Evolutionary conservation across 768 basidiomycete genomes (phyloP).

Genomic region (Auriculariales sp.): DNA sequence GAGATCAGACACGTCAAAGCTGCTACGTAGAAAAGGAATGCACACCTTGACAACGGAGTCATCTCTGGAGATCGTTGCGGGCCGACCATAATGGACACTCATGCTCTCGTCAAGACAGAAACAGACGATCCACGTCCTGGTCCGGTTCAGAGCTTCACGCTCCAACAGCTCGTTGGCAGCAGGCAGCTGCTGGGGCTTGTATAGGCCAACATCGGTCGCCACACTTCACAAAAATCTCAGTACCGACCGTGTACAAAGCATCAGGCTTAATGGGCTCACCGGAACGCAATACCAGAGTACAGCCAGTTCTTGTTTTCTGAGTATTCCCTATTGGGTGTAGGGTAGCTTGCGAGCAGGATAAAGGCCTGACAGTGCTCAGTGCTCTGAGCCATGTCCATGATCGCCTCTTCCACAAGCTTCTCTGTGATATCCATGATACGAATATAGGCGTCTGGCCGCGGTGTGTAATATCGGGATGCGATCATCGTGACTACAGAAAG

Average conservation of each 20-base stretch:
- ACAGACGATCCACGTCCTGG: slow-evolving; percentile 62
- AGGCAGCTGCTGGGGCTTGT: slow-evolving; percentile 24
- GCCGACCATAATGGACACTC: slow-evolving; percentile 63
- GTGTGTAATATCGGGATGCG: slow-evolving; percentile 50
- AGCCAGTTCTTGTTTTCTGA: slow-evolving; percentile 63
- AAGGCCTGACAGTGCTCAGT: slow-evolving; percentile 79
- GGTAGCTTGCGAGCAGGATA: slow-evolving; percentile 51
- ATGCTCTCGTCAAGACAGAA: slow-evolving; percentile 62
- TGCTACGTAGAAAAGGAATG: too few species aligned
- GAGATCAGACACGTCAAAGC: too few species aligned
- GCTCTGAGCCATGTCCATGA: slow-evolving; percentile 45
- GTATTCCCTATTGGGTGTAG: slow-evolving; percentile 46
- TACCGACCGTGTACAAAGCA: background rate
- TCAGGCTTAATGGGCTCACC: too few species aligned
- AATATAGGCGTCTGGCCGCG: slow-evolving; percentile 38
- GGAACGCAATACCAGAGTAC: slow-evolving; percentile 54
- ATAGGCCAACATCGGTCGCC: slow-evolving; percentile 56
- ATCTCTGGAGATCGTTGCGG: slow-evolving; percentile 49
- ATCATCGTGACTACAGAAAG: slow-evolving; percentile 53
- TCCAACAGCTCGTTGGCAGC: slow-evolving; percentile 37
- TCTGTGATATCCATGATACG: slow-evolving; percentile 48
- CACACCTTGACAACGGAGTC: slow-evolving; percentile 35
- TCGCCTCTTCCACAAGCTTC: slow-evolving; percentile 43
- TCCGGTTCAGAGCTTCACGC: slow-evolving; percentile 54
- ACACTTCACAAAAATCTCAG: slow-evolving; percentile 26